phyloP scores from a whole-genome alignment of 768 basidiomycete species.

The Psilocybe subaeruginosa region DNA sequence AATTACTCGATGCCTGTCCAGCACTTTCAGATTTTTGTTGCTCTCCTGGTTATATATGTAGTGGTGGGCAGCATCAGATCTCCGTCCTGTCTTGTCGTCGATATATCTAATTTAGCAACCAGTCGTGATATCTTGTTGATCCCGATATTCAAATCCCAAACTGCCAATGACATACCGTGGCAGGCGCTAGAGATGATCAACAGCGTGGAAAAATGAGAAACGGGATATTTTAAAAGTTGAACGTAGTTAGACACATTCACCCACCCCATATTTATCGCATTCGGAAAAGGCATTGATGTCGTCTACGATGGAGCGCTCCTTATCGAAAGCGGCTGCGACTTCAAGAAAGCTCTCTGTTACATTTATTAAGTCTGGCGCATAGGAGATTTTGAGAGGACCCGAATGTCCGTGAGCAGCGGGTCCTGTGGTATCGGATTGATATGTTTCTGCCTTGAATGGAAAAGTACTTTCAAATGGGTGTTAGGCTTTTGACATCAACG shows the following conservation, averaged over 20 bases:
- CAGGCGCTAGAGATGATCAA: neutral
- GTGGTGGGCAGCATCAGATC: conserved; percentile 58
- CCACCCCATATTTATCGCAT: neutral
- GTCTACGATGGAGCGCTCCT: conserved; percentile 16
- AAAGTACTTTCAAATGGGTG: neutral
- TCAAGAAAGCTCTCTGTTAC: conserved; percentile 49
- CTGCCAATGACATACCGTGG: too few relatives aligned
- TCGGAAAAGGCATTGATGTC: neutral
- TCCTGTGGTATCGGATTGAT: conserved; percentile 27
- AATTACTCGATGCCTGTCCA: conserved; percentile 40
- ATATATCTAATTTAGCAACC: conserved; percentile 43
- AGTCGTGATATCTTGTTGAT: neutral
- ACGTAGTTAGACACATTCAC: neutral
- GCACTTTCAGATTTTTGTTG: conserved; percentile 40
- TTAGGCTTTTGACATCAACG: neutral
- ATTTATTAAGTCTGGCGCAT: conserved; percentile 38
- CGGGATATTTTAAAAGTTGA: neutral
- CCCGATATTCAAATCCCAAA: neutral
- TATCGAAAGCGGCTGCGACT: conserved; percentile 49
- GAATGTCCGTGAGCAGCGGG: conserved; percentile 46
- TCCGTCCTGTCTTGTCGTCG: conserved; percentile 47
- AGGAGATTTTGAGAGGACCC: conserved; percentile 55
- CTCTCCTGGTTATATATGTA: conserved; percentile 48
- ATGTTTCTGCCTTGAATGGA: conserved; percentile 41
- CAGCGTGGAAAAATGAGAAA: too few relatives aligned